Evolutionary conservation across 1,284 basidiomycete species (phyloP).

Genomic region (Exobasidium cylindrosporum): DNA sequence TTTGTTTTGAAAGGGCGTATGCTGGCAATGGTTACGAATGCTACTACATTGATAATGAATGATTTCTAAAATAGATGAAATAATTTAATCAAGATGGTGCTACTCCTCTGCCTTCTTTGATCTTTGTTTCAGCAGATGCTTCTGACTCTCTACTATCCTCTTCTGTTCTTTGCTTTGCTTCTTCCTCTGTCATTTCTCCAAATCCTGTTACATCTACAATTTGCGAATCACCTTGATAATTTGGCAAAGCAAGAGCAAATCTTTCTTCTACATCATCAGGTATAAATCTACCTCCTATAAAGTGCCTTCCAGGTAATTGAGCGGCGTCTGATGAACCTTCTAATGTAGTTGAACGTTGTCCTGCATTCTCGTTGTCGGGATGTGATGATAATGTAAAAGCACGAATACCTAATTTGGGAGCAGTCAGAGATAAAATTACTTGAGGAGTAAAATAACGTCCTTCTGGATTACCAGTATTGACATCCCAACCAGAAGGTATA

Average conservation of each 20-base stretch:
- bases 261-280: conserved; percentile 56
- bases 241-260: conserved; percentile 36
- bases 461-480: conserved; percentile 66
- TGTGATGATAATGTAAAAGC: conserved; percentile 59
- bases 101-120: conserved; percentile 1
- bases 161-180: conserved; percentile 10
- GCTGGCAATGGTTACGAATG: too few species aligned
- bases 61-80: too few species aligned
- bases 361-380: neutral
- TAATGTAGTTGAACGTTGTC: neutral
- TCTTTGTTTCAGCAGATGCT: neutral
- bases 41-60: too few species aligned
- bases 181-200: conserved; percentile 8
- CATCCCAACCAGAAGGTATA: conserved; percentile 94
- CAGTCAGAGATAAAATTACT: conserved; percentile 84
- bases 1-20: too few species aligned
- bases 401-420: conserved; percentile 82
- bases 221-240: conserved; percentile 41
- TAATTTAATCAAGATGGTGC: too few species aligned
- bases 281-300: conserved; percentile 87
- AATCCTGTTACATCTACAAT: conserved; percentile 50
- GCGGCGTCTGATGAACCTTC: too few species aligned
- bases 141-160: conserved; percentile 1
- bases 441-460: conserved; percentile 65
- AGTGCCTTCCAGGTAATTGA: conserved; percentile 69